phyloP scores from a whole-genome alignment of 2,329 filamentous ascomycete genomes.

The Trichophyton schoenleinii region DNA sequence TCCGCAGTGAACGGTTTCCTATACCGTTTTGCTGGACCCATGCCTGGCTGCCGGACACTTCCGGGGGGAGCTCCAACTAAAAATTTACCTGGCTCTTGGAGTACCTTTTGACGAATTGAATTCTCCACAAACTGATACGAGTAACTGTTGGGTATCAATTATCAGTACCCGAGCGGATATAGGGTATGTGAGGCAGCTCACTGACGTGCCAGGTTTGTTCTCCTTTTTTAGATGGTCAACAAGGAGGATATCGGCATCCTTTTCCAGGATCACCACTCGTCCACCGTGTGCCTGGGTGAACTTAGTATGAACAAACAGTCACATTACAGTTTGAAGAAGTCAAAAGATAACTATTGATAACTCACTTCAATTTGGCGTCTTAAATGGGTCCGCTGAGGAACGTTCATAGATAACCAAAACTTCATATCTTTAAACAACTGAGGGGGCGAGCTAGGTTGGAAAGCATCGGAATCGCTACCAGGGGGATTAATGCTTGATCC shows the following conservation, averaged over 20 bases:
- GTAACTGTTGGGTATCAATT: conserved; percentile 24
- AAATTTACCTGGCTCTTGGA: conserved; percentile 39
- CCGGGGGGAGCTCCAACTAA: conserved; percentile 34
- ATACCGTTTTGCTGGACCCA: conserved; percentile 28
- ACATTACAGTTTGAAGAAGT: background rate
- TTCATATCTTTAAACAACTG: conserved; percentile 41
- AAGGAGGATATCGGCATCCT: conserved; percentile 45
- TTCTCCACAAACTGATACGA: conserved; percentile 48
- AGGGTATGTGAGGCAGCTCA: conserved; percentile 4
- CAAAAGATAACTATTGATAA: background rate
- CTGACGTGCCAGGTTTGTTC: conserved; percentile 38
- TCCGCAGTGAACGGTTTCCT: conserved; percentile 27
- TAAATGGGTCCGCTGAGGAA: conserved; percentile 40
- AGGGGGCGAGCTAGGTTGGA: background rate
- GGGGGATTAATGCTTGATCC: background rate
- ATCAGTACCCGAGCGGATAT: background rate
- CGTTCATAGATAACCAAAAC: conserved; percentile 47
- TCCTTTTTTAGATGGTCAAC: conserved; percentile 45
- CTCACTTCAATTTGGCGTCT: conserved; percentile 37
- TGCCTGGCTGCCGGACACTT: conserved; percentile 28
- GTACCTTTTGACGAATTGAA: conserved; percentile 37
- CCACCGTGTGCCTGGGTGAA: conserved; percentile 41
- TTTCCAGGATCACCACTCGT: conserved; percentile 40
- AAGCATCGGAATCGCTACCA: background rate
- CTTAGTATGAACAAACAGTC: background rate